Percentiles rank a stretch among this genome's conserved stretches.
Evolutionary conservation across 78 protist genomes (phyloP).

Genomic region (Cavenderia fasciculata): DNA sequence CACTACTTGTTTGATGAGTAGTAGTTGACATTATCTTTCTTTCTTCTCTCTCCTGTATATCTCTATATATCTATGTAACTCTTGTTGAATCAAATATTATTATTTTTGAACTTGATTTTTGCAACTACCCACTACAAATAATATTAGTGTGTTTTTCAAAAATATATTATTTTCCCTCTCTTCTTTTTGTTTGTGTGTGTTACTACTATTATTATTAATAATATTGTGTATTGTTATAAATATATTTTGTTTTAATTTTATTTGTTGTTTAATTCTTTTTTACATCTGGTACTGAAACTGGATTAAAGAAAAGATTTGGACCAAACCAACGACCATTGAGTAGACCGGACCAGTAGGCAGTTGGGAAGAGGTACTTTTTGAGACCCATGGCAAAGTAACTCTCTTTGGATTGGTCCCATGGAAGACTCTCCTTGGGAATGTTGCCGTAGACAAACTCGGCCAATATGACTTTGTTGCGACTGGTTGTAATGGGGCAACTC

Average conservation of each 20-base stretch:
- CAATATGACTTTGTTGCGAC: slow-evolving; percentile 42
- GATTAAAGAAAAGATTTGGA: slow-evolving; percentile 3
- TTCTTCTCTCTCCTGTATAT: too few species aligned
- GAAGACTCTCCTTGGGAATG: slow-evolving; percentile 40
- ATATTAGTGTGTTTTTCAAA: too few species aligned
- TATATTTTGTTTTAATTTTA: neutral
- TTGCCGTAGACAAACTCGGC: slow-evolving; percentile 80
- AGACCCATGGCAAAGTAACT: slow-evolving; percentile 38
- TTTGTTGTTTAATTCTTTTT: neutral
- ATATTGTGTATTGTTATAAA: too few species aligned
- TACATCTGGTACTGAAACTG: slow-evolving; percentile 24
- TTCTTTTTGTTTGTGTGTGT: too few species aligned
- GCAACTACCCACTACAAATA: too few species aligned
- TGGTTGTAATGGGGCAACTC: slow-evolving; percentile 81
- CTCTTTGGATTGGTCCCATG: slow-evolving; percentile 58
- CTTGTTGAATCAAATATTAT: too few species aligned
- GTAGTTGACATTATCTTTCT: too few species aligned
- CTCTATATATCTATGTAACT: too few species aligned
- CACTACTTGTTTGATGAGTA: too few species aligned
- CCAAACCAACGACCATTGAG: slow-evolving; percentile 68
- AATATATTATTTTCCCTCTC: too few species aligned
- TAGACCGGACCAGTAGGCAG: slow-evolving; percentile 76
- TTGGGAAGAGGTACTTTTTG: slow-evolving; percentile 77
- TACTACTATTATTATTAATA: too few species aligned
- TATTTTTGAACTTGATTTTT: too few species aligned